Base-by-base conservation (phyloP, 768 basidiomycete genomes). In the Boletus pseudopeckii region DNA sequence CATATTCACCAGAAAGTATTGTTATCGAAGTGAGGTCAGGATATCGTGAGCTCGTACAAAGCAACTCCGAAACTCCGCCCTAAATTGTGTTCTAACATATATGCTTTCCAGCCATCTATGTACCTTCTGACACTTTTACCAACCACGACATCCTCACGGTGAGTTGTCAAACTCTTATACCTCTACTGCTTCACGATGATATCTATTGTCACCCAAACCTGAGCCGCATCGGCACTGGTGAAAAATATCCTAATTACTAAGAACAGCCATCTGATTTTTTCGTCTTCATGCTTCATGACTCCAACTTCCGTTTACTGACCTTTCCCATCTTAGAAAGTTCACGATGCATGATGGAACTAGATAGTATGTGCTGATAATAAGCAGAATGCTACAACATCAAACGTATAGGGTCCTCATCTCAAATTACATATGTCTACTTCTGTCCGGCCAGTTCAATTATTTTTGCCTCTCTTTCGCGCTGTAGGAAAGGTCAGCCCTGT, bases 381-480 rank as follows among this genome's bases (percentile, higher is more conserved):
- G 9, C 24, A 24, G 30, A 6, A 39, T 15, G 18, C 28, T 22
- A 32, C 4, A 5, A 34, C 7, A 34, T 22, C 4, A n/a, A 15
- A 39, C 22, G 26, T 22, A 9, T 26, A 20, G 14, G 11, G n/a
- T 17, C 22, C 3, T 17, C 30, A 6, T 26, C 3, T 17, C 30
- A 10, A 30, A 17, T 7, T 32, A 33, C 9, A 2, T 14, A 26
- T 32, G 17, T 13, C 37, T 65, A 56, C 45, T 54, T 55, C 22
- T 54, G 53, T 30, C 60, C 46, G 7, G 41, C 26, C 39, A 84
- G 64, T 55, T 78, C 66, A 3, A 59, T 67, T 18, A 84, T 59
- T 64, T 77, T 82, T 5, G 75, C 76, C 52, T 77, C 78, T 42
- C 86, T 74, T 67, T 87, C 86, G 50, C 80, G 77, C 76, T 77